Percentiles rank a stretch among this genome's conserved stretches.
phyloP scores from a whole-genome alignment of 208 protist species.

The Vickermania spadyakhi region DNA sequence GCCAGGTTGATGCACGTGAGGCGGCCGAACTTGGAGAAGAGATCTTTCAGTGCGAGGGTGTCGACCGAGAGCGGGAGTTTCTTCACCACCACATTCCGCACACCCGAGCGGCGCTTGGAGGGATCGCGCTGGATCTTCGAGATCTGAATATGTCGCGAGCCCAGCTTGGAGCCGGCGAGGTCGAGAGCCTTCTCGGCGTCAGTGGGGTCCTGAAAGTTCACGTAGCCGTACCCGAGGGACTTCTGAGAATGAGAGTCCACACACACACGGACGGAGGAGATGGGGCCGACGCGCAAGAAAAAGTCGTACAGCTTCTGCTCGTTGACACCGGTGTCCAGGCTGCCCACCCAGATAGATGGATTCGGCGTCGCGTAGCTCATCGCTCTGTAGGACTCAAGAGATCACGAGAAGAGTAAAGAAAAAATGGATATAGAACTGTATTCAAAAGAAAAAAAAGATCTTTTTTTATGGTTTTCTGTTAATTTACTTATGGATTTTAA shows the following conservation, averaged over 20 bases:
- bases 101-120: slow-evolving; percentile 93
- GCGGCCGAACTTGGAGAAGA: slow-evolving; percentile 91
- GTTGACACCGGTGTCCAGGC: slow-evolving; percentile 92
- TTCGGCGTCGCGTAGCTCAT: slow-evolving; percentile 72
- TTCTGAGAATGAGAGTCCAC: slow-evolving; percentile 95
- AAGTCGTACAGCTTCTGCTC: slow-evolving; percentile 96
- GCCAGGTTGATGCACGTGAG: slow-evolving; percentile 90
- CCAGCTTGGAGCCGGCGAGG: slow-evolving; percentile 94
- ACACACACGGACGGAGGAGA: slow-evolving; percentile 97
- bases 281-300: slow-evolving; percentile 96
- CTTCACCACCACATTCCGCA: slow-evolving; percentile 99
- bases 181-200: slow-evolving; percentile 98
- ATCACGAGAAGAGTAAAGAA: slow-evolving; percentile 12
- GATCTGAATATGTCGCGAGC: slow-evolving; percentile 93
- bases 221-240: slow-evolving; percentile 98
- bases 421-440: slow-evolving; percentile 6
- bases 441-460: slow-evolving; percentile 12
- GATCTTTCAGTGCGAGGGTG: slow-evolving; percentile 92
- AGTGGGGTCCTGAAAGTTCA: slow-evolving; percentile 97
- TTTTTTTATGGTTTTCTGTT: slow-evolving; percentile 1
- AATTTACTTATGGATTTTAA: slow-evolving; percentile 14
- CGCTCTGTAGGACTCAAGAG: slow-evolving; percentile 6
- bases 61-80: slow-evolving; percentile 95
- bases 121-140: slow-evolving; percentile 99
- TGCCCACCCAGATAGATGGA: slow-evolving; percentile 97